phyloP scores from a whole-genome alignment of 139 green algal species.

The Micractinium conductrix region DNA sequence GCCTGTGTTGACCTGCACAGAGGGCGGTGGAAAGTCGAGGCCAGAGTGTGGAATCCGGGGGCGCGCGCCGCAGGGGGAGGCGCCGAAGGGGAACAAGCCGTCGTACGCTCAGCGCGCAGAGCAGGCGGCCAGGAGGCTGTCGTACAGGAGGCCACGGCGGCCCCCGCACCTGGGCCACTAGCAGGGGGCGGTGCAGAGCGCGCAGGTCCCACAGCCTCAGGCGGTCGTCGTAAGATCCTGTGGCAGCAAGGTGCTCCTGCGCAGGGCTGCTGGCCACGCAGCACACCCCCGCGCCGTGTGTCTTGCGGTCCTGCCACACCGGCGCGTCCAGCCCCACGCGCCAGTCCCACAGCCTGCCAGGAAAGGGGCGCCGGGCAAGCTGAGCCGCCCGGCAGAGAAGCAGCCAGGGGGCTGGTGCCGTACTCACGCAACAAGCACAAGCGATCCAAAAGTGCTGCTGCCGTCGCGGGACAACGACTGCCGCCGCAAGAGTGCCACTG shows the following conservation, averaged over 20 bases:
- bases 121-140: not conserved
- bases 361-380: too few species aligned
- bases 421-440: too few species aligned
- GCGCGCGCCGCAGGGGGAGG: too few species aligned
- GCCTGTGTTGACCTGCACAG: slow-evolving; percentile 61
- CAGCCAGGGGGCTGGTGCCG: too few species aligned
- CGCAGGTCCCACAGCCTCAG: slow-evolving; percentile 85
- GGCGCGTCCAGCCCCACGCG: slow-evolving; percentile 18
- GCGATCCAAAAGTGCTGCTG: too few species aligned
- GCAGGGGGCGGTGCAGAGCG: slow-evolving; percentile 40
- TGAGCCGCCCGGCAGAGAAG: too few species aligned
- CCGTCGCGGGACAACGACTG: too few species aligned
- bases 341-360: slow-evolving; percentile 69
- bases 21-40: too few species aligned
- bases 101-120: not conserved
- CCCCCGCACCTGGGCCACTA: slow-evolving; percentile 29
- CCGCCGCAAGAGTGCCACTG: too few species aligned
- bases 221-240: slow-evolving; percentile 89
- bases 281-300: slow-evolving; percentile 86
- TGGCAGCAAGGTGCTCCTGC: slow-evolving; percentile 67
- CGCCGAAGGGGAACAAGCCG: not conserved
- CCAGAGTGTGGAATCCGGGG: too few species aligned
- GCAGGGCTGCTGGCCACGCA: slow-evolving; percentile 68
- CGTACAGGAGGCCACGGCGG: too few species aligned
- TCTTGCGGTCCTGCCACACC: slow-evolving; percentile 28